Evolutionary conservation across 345 rosid species (phyloP), one percentile per base, ranked within the genome.

Genomic region (Orychophragmus violaceus): DNA sequence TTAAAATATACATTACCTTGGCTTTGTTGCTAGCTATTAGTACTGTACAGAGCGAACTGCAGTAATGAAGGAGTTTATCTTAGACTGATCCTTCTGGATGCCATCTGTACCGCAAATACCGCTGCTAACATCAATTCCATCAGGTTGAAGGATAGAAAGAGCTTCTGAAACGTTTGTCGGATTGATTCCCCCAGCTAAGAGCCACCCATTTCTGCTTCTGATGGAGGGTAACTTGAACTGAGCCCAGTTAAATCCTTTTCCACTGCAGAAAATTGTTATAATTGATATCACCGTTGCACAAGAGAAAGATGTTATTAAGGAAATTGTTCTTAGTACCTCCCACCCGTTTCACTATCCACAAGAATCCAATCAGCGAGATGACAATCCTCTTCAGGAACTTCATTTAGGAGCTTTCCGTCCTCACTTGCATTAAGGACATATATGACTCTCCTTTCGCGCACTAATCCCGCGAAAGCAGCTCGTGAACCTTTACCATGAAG

Each of bases 91-190:
- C 78, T 88, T 87, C 29, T 59, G 81, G 49, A 90, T 78, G 3
- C 96, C 92, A 59, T 94, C 89, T 9, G 80, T 27, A 21, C 78
- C 74, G 42, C 99, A 88, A 68, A 94, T 84, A 55, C 97, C 89
- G 9, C 96, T 88, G 52, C 97, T 90, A 16, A 88, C 95, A 71
- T 90, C 99, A 49, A 87, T 73, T n/a, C 95, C 97, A 27, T 76
- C 59, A 19, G 95, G 96, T 59, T 79, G 80, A 39, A 87, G 84
- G 23, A 64, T 77, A 14, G 80, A 71, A 35, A 94, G 74, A 17
- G 97, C 95, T 80, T 82, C 84, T 61, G 70, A 46, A 66, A 72
- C 90, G 28, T 86, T 90, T 36, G 70, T 71, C 11, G 90, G 90
- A 61, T 82, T 75, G 70, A 93, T 84, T 73, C 97, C 97, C 28